phyloP scores from a whole-genome alignment of 75 land plant species.

The Ceratopteris richardii region DNA sequence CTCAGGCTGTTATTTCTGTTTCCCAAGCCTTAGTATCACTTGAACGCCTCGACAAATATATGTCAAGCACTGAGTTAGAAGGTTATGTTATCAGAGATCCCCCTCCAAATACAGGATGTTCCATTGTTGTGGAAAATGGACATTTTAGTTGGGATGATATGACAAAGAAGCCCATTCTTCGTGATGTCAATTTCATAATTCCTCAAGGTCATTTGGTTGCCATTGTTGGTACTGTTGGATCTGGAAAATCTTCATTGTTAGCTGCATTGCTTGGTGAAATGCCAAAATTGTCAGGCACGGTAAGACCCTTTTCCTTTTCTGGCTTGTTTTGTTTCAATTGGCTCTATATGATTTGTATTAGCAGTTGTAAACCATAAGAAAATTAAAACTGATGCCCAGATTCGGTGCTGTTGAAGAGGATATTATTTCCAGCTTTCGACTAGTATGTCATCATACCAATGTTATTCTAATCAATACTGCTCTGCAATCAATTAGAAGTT shows the following conservation, averaged over 20 bases:
- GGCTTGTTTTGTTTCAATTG: neutral
- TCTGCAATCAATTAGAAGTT: too few relatives aligned
- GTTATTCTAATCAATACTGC: too few relatives aligned
- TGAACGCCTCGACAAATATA: conserved; percentile 31
- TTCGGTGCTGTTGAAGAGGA: too few relatives aligned
- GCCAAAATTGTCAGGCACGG: conserved; percentile 34
- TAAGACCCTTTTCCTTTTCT: conserved; percentile 11
- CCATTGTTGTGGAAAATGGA: conserved; percentile 21
- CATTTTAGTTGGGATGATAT: conserved; percentile 27
- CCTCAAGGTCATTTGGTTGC: conserved; percentile 24
- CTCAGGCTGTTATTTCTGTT: conserved; percentile 23
- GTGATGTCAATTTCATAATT: conserved; percentile 18
- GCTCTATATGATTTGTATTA: neutral
- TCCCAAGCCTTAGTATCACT: conserved; percentile 31
- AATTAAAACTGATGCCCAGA: neutral
- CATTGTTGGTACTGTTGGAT: conserved; percentile 36
- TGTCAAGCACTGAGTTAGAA: conserved; percentile 31
- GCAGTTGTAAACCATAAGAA: neutral
- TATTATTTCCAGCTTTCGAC: too few relatives aligned
- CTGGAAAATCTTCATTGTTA: conserved; percentile 35
- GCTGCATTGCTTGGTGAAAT: conserved; percentile 34
- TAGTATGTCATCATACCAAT: too few relatives aligned
- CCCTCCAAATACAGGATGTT: conserved; percentile 8
- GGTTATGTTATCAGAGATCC: conserved; percentile 18
- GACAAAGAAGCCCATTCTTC: conserved; percentile 11